A percentile compares a stretch with the other conserved stretches of the same genome.
phyloP scores from a whole-genome alignment of 768 basidiomycete species.

The Pleurotus giganteus region DNA sequence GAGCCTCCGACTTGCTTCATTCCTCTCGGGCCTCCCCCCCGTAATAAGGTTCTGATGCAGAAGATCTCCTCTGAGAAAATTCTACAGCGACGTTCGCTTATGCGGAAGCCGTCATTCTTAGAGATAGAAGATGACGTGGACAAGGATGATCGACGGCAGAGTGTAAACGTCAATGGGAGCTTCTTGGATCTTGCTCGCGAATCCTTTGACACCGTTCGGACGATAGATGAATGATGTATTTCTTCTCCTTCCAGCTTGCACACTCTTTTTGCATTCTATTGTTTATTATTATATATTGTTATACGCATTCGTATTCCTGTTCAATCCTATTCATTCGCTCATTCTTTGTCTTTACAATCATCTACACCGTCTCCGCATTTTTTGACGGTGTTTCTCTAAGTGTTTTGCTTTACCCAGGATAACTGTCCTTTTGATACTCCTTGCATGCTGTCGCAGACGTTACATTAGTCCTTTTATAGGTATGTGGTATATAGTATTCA shows the following conservation, averaged over 20 bases:
- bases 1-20: slow-evolving; percentile 12
- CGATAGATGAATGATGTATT: slow-evolving; percentile 18
- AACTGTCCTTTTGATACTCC: neutral
- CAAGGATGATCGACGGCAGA: slow-evolving; percentile 23
- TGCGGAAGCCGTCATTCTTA: slow-evolving; percentile 70
- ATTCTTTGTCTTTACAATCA: slow-evolving; percentile 3
- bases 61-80: slow-evolving; percentile 35
- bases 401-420: slow-evolving; percentile 4
- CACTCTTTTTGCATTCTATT: neutral
- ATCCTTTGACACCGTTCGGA: slow-evolving; percentile 48
- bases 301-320: neutral
- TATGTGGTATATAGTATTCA: slow-evolving; percentile 7
- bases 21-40: slow-evolving; percentile 20
- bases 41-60: slow-evolving; percentile 25
- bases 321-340: slow-evolving; percentile 3
- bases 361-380: neutral
- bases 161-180: slow-evolving; percentile 28
- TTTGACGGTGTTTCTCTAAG: neutral
- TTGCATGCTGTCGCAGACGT: neutral
- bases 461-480: slow-evolving; percentile 3
- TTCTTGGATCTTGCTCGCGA: slow-evolving; percentile 53
- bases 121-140: slow-evolving; percentile 59
- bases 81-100: slow-evolving; percentile 50
- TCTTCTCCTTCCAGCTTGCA: slow-evolving; percentile 6
- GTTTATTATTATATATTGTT: neutral